Conservation (phyloP, 2,329 filamentous ascomycete species). For the Chalara sp. region DNA sequence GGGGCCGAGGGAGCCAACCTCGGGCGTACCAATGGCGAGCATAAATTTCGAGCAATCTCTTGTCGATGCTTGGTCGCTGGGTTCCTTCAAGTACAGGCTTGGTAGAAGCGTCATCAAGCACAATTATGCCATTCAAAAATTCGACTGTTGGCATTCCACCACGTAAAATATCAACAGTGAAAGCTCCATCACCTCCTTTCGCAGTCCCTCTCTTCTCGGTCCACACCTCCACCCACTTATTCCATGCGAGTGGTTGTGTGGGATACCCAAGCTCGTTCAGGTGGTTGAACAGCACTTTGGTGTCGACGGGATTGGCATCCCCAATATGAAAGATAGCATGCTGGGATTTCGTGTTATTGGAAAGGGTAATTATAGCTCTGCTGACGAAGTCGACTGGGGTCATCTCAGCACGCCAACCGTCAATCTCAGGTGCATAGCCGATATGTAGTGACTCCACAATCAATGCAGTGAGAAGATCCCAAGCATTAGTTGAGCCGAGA, state of each 20-base stretch:
- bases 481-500: conserved; percentile 70
- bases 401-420: conserved; percentile 76
- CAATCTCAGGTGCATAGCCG: conserved; percentile 61
- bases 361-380: conserved; percentile 63
- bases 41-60: conserved; percentile 67
- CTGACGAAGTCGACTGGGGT: conserved; percentile 78
- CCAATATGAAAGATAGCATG: conserved; percentile 69
- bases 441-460: conserved; percentile 72
- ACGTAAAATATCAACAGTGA: conserved; percentile 72
- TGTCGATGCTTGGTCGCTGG: conserved; percentile 62
- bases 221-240: conserved; percentile 71
- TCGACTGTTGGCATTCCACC: conserved; percentile 74
- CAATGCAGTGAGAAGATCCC: conserved; percentile 69
- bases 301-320: conserved; percentile 64
- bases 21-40: conserved; percentile 73
- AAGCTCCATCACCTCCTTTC: conserved; percentile 62
- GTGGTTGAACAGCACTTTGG: conserved; percentile 56
- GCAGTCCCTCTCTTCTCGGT: conserved; percentile 58
- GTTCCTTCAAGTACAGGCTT: conserved; percentile 50
- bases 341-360: conserved; percentile 53
- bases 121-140: conserved; percentile 62
- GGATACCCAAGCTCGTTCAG: conserved; percentile 63
- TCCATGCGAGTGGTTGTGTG: conserved; percentile 59
- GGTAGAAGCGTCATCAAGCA: conserved; percentile 66
- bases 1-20: conserved; percentile 65